phyloP scores from a whole-genome alignment of 257 asterid species.

The Scutellaria baicalensis region DNA sequence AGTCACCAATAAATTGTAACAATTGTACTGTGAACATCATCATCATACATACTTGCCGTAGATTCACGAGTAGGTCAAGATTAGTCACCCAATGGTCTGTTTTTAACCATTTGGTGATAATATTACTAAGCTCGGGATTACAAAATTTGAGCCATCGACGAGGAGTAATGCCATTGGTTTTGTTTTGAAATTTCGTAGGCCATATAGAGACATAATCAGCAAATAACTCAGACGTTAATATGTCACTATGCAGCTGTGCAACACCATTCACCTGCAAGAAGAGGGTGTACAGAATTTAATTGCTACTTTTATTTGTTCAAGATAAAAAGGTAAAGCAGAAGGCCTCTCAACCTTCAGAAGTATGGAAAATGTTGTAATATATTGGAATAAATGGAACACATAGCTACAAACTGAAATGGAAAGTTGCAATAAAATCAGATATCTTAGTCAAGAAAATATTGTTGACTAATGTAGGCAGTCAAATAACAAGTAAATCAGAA shows the following conservation, averaged over 20 bases:
- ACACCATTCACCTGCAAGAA: constrained; percentile 90
- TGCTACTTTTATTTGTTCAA: not conserved
- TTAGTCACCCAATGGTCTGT: constrained; percentile 92
- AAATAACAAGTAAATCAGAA: not conserved
- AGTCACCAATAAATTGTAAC: not conserved
- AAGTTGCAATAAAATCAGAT: constrained; percentile 2
- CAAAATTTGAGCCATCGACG: constrained; percentile 96
- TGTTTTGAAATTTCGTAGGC: constrained; percentile 95
- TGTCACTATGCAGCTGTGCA: constrained; percentile 96
- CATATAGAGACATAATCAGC: constrained; percentile 91
- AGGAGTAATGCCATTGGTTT: constrained; percentile 98
- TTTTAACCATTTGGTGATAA: constrained; percentile 94
- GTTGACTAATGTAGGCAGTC: not conserved
- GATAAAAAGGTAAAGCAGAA: not conserved
- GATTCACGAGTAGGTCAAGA: constrained; percentile 73
- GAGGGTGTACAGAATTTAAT: constrained; percentile 10
- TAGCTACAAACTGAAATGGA: not conserved
- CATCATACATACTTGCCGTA: constrained; percentile 63
- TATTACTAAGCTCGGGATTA: constrained; percentile 89
- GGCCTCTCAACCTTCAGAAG: not conserved
- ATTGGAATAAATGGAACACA: not conserved
- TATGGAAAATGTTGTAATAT: not conserved
- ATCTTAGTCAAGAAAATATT: not conserved
- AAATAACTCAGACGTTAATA: constrained; percentile 74
- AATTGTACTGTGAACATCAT: constrained; percentile 1